phyloP scores from a whole-genome alignment of 2,329 filamentous ascomycete species.

The Fusarium keratoplasticum region DNA sequence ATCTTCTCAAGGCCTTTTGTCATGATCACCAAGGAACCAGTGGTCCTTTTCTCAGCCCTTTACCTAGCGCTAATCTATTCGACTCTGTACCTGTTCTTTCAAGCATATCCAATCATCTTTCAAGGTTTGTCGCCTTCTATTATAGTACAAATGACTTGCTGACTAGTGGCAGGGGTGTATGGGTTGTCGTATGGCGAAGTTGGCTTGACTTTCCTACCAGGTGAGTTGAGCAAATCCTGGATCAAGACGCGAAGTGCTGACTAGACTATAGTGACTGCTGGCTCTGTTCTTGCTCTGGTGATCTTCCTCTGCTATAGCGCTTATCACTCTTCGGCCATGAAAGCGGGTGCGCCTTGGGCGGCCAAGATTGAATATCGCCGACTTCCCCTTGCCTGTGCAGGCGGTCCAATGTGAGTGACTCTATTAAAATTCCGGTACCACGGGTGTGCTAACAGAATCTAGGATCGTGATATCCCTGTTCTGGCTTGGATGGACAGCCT shows the following conservation, averaged over 20 bases:
- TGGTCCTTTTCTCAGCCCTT: conserved; percentile 22
- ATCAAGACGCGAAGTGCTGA: not conserved
- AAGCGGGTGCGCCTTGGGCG: conserved; percentile 17
- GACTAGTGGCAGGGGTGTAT: not conserved
- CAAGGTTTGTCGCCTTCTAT: not conserved
- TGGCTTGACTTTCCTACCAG: not conserved
- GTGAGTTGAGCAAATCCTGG: not conserved
- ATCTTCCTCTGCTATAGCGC: conserved; percentile 28
- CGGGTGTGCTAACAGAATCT: not conserved
- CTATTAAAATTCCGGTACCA: rapidly evolving
- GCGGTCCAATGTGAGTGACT: not conserved
- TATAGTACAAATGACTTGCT: not conserved
- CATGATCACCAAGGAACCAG: conserved; percentile 25
- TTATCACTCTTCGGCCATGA: conserved; percentile 14
- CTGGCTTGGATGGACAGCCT: conserved; percentile 34
- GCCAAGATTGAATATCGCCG: conserved; percentile 26
- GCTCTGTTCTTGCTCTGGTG: not conserved
- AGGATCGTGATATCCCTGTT: conserved; percentile 28
- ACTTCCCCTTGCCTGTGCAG: conserved; percentile 28
- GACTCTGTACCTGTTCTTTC: conserved; percentile 35
- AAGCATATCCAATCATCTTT: conserved; percentile 37
- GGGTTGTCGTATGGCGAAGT: not conserved
- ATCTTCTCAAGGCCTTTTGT: conserved; percentile 17
- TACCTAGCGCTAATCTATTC: conserved; percentile 32
- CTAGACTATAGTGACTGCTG: not conserved